Evolutionary conservation across 768 basidiomycete species (phyloP).

Genomic region (Scleroderma bovista): DNA sequence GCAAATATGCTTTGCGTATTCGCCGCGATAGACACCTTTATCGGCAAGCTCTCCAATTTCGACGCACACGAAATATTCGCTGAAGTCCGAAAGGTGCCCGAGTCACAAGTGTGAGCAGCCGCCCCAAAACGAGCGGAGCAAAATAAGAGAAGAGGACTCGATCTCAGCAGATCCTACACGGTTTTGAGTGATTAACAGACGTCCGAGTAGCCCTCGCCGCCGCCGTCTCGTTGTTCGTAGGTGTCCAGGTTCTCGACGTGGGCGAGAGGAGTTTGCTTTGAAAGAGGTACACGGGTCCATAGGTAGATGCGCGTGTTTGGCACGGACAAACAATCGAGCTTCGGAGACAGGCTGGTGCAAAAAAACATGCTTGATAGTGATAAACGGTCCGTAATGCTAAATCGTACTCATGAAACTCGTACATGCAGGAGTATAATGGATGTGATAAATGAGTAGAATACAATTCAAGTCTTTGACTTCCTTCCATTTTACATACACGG

Average conservation of each 20-base stretch:
- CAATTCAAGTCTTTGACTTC: constrained; percentile 2
- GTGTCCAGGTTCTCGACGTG: constrained; percentile 4
- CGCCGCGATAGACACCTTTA: not conserved
- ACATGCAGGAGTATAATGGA: constrained; percentile 2
- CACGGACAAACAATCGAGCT: constrained; percentile 20
- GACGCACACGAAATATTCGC: not conserved
- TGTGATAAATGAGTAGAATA: constrained; percentile 6
- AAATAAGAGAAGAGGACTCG: constrained; percentile 19
- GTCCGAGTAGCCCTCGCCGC: not conserved
- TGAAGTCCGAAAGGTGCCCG: too few species aligned
- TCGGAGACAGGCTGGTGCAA: not conserved
- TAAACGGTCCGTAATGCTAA: not conserved
- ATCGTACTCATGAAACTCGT: not conserved
- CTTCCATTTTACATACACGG: not conserved
- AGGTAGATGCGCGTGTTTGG: constrained; percentile 29
- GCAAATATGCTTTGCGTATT: not conserved
- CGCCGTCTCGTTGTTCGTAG: constrained; percentile 1
- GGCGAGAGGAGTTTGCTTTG: constrained; percentile 11
- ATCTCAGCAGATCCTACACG: constrained; percentile 64
- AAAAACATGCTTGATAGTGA: not conserved
- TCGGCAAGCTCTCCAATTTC: not conserved
- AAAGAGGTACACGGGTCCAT: constrained; percentile 15
- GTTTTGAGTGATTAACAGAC: constrained; percentile 61
- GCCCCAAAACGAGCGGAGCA: not conserved
- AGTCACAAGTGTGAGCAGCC: not conserved